A percentile compares a stretch with the other conserved stretches of the same genome.
These are phyloP conservation scores for Boletus mariae DNA, from an alignment of 1,284 basidiomycete species.

Conservation along the genomic window DNA sequence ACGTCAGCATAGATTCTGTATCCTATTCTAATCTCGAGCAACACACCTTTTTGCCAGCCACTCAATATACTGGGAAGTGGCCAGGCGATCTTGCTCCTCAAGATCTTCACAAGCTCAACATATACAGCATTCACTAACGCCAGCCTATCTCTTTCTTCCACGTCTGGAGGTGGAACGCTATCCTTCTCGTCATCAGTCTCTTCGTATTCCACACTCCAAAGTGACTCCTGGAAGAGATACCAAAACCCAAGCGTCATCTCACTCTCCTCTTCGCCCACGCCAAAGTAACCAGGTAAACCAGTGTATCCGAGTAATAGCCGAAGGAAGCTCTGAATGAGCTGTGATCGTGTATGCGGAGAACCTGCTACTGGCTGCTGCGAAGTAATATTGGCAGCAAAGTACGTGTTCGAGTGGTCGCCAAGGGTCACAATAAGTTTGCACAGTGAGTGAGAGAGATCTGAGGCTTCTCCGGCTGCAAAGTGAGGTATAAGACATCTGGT, in stretches of 20 bases:
- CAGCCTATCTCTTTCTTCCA: constrained; percentile 44
- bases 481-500: background rate
- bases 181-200: constrained; percentile 41
- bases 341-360: constrained; percentile 35
- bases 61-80: constrained; percentile 44
- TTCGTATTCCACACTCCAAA: constrained; percentile 74
- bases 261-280: constrained; percentile 80
- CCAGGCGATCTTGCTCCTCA: constrained; percentile 75
- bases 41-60: constrained; percentile 68
- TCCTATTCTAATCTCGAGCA: background rate
- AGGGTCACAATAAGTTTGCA: constrained; percentile 78
- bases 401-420: constrained; percentile 82
- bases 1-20: constrained; percentile 9
- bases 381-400: constrained; percentile 69
- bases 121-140: constrained; percentile 74
- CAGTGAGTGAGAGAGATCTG: constrained; percentile 60
- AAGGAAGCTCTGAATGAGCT: constrained; percentile 68
- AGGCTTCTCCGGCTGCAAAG: constrained; percentile 40
- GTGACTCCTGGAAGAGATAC: constrained; percentile 83
- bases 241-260: constrained; percentile 85
- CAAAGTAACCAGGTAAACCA: constrained; percentile 70
- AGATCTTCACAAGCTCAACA: constrained; percentile 65
- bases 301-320: constrained; percentile 72
- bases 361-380: constrained; percentile 35
- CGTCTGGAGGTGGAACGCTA: constrained; percentile 26